Evolutionary conservation across 768 basidiomycete genomes (phyloP).

Genomic region (Rhodocollybia butyracea): DNA sequence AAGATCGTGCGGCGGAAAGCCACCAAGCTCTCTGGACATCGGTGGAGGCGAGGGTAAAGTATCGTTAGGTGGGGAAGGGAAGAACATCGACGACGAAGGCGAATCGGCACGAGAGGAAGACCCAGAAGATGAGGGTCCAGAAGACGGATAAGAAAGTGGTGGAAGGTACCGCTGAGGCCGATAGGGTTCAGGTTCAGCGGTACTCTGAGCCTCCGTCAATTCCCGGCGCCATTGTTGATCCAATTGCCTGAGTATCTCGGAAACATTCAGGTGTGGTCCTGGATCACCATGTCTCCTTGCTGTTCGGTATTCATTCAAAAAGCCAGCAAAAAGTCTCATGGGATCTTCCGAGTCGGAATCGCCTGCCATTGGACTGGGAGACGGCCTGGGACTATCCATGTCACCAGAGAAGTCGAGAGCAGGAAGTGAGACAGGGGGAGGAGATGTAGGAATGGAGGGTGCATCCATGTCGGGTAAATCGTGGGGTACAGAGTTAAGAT

Average conservation of each 20-base stretch:
- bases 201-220: background rate
- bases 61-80: background rate
- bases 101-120: background rate
- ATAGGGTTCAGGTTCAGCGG: background rate
- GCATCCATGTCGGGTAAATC: conserved; percentile 1
- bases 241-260: background rate
- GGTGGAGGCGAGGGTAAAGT: background rate
- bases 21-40: background rate
- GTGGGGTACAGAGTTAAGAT: conserved; percentile 1
- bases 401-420: background rate
- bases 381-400: background rate
- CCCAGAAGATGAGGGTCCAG: background rate
- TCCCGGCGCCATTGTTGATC: background rate
- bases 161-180: conserved; percentile 4
- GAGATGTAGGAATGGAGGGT: background rate
- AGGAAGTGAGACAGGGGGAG: background rate
- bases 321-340: background rate
- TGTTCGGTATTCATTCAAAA: background rate
- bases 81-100: conserved; percentile 1
- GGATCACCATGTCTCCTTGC: background rate
- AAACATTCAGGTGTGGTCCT: background rate
- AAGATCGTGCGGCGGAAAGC: background rate
- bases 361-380: conserved; percentile 1
- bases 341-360: conserved; percentile 3
- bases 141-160: background rate